Percentiles rank a stretch among this genome's conserved stretches.
phyloP scores from a whole-genome alignment of 169 alveolate species.

The Plasmodium chabaudi region DNA sequence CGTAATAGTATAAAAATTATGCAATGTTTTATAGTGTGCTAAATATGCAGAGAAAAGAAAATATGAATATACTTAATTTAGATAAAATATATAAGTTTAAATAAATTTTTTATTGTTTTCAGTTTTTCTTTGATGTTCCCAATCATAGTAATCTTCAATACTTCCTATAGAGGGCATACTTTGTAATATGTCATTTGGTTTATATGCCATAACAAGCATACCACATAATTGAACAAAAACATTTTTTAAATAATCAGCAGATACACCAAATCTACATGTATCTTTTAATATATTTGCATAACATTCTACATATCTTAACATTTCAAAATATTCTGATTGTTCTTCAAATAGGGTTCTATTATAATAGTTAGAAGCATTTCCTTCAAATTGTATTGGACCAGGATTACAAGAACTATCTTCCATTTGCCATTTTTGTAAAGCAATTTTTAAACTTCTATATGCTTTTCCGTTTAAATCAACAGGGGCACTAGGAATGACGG shows the following conservation, averaged over 20 bases:
- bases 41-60: no score
- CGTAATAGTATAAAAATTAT: no score
- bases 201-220: constrained; percentile 80
- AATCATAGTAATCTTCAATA: constrained; percentile 73
- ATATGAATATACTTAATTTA: no score
- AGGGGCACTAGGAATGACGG: constrained; percentile 93
- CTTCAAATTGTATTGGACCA: constrained; percentile 97
- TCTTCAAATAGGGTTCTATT: constrained; percentile 90
- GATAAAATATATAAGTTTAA: no score
- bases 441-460: constrained; percentile 84
- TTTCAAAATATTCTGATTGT: constrained; percentile 92
- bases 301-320: constrained; percentile 91
- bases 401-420: constrained; percentile 97
- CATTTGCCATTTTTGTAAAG: constrained; percentile 91
- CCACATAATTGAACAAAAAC: constrained; percentile 90
- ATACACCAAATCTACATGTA: constrained; percentile 92
- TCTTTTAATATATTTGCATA: constrained; percentile 87
- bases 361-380: constrained; percentile 88
- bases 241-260: constrained; percentile 88
- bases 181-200: constrained; percentile 79
- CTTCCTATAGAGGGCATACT: constrained; percentile 76
- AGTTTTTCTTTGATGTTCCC: constrained; percentile 68
- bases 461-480: constrained; percentile 93
- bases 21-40: no score
- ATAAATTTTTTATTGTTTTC: no score